Evolutionary conservation across 768 basidiomycete genomes (phyloP), one percentile per base, ranked within the genome.

Genomic region (Stropharia rugosoannulata): DNA sequence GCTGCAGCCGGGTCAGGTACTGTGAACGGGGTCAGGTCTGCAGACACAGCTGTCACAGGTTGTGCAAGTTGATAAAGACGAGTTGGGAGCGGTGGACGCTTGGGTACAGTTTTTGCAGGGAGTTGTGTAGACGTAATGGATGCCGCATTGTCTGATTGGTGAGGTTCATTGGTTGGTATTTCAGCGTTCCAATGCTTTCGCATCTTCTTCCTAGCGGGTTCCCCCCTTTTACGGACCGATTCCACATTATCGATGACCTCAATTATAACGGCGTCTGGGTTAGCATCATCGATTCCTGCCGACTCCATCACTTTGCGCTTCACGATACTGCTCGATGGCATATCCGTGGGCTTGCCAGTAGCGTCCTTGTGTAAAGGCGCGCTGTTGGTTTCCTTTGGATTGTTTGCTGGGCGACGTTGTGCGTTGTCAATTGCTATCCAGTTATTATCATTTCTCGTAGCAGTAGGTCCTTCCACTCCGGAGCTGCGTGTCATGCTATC

Each of bases 1-100:
- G 35, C 51, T 4, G 51, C 51, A 43, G 51, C 43, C 13, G 51
- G 51, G 37, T 52, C 51, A 4, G 51, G 51, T 8, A 43, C 41
- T 44, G 13, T 52, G 18, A 52, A 52, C 27, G 42, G 39, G 7
- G 25, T 32, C 18, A 25, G 10, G 29, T 22, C 44, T 11, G 51
- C 36, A 8, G 42, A 19, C 8, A n/a, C n/a, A n/a, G 35, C n/a
- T 18, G 42, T 1, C 13, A 5, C 9, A 2, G 40, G 39, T 40
- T 51, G 39, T 8, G 27, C 15, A 4, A 4, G 22, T 22, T 15
- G 40, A 9, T 13, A 18, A 25, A n/a, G 19, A 29, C 50, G 50
- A 7, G 50, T 51, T 13, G 50, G 50, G n/a, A 51, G 50, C 5
- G 50, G 18, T 10, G 29, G 39, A 5, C 50, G 50, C 22, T 11